Base-by-base conservation (phyloP, 352 stramenopile species). In the Peronosclerospora sorghi region DNA sequence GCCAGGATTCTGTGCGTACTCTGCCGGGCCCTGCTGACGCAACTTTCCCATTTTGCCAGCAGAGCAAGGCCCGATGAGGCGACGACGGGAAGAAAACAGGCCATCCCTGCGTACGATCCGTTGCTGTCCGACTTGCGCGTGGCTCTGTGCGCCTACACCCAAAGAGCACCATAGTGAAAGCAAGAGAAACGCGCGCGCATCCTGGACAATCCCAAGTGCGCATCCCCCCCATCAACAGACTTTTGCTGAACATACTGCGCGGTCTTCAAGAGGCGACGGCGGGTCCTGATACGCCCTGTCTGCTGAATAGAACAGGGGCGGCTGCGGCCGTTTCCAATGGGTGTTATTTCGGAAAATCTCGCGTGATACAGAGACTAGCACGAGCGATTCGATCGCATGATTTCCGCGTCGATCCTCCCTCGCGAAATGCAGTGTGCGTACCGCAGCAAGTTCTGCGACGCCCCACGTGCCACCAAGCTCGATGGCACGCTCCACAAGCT, bases 401-500 rank as follows among this genome's bases (percentile, higher is more conserved):
- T 27, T 8, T n/a, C 23, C 17, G 8, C 26, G 20, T 17, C 37
- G 17, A 32, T 32, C 21, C 19, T 65, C 17, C 27, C 47, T 8
- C 56, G 56, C 20, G 59, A 69, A 23, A 45, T 66, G 48, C 59
- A 58, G 17, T 79, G 68, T 51, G 45, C 51, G 2, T 79, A 81
- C 51, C 52, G 55, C 21, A 77, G 60, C 57, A 78, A 75, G 35
- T 45, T 54, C 21, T 81, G 68, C 60, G 45, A 42, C 27, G 62
- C 59, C 14, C 52, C 48, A 3, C 68, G 65, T 19, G 62, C 68
- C 7, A 57, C 51, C 14, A 81, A 81, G 32, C 51, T 65, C 8
- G 56, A 73, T 51, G 65, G 65, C 21, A 59, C 50, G 24, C 18
- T 77, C 40, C 68, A 81, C 49, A 62, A 65, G 4, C 43, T 81